Conservation (phyloP, 306 rosid species). For the Prunus campanulata region DNA sequence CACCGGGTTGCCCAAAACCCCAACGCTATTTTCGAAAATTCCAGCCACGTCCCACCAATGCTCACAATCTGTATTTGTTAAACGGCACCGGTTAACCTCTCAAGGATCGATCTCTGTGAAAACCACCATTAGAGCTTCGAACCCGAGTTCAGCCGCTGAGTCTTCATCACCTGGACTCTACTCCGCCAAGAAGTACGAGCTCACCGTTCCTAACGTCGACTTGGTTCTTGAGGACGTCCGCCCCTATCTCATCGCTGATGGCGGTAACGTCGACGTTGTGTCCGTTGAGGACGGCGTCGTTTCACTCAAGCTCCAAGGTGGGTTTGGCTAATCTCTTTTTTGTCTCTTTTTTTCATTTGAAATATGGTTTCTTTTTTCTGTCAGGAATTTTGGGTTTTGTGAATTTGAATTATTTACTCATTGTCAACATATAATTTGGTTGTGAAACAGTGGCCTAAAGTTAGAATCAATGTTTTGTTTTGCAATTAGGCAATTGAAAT, state of each 20-base stretch:
- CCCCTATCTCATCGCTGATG: slow-evolving; percentile 88
- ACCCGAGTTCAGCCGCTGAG: slow-evolving; percentile 33
- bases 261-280: slow-evolving; percentile 92
- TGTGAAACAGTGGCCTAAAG: background rate
- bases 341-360: background rate
- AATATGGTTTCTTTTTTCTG: background rate
- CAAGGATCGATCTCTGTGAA: slow-evolving; percentile 9
- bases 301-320: slow-evolving; percentile 80
- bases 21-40: slow-evolving; percentile 1
- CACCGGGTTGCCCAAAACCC: slow-evolving; percentile 32
- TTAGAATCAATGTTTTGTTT: no score
- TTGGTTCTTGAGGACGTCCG: slow-evolving; percentile 87
- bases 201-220: slow-evolving; percentile 71
- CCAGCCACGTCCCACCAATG: slow-evolving; percentile 16
- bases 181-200: slow-evolving; percentile 74
- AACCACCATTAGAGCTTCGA: slow-evolving; percentile 36
- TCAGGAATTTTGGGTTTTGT: background rate
- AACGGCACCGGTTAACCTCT: slow-evolving; percentile 1
- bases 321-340: background rate
- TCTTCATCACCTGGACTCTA: slow-evolving; percentile 67
- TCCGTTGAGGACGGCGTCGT: slow-evolving; percentile 78
- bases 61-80: background rate
- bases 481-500: no score
- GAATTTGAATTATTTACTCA: background rate
- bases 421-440: background rate